Evolutionary conservation across 148 eudicot species (phyloP), one percentile per base, ranked within the genome.

Genomic region (Vaccinium vitisidaea): DNA sequence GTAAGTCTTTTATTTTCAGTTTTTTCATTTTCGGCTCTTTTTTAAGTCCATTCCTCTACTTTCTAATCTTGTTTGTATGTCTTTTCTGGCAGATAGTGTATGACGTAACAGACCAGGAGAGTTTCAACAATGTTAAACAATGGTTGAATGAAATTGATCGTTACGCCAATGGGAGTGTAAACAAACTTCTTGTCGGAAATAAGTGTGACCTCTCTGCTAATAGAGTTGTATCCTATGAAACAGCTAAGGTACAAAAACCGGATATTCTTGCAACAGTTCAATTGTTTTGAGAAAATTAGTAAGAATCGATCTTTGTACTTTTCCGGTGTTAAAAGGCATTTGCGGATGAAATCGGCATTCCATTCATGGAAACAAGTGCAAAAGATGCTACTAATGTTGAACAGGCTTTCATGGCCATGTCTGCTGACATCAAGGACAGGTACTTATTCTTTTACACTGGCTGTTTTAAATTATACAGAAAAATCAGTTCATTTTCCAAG

Each of bases 301-400:
- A 36, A 81, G 0, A 56, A 69, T 27, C 0, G 2, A 8, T 56
- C 75, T 27, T 30, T 55, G 32, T 13, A 8, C 58, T 83, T 55
- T 30, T 63, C 10, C 7, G 55, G 30, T 75, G 1, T 49, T n/a
- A 30, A 83, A 82, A 91, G 92, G 92, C 91, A 39, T 91, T 91
- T 86, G 92, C 92, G 3, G 92, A 91, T 83, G 92, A 89, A 88
- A 88, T 91, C 56, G 92, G 92, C 83, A 91, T 91, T 77, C 92
- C 92, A 1, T 91, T 91, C 78, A 83, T 91, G 91, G 92, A 91
- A 80, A 86, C 92, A 3, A 91, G 92, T 89, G 92, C 92, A 70
- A 91, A 91, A 79, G 85, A 88, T 85, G 82, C 92, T 36, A 87
- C 89, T 6, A 91, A 91, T 59, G 92, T 91, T 46, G 92, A 91